Percentiles rank a stretch among this genome's conserved stretches.
These are phyloP conservation scores for Penicillium herquei DNA, from an alignment of 495 filamentous ascomycete species.

Conservation along the genomic window DNA sequence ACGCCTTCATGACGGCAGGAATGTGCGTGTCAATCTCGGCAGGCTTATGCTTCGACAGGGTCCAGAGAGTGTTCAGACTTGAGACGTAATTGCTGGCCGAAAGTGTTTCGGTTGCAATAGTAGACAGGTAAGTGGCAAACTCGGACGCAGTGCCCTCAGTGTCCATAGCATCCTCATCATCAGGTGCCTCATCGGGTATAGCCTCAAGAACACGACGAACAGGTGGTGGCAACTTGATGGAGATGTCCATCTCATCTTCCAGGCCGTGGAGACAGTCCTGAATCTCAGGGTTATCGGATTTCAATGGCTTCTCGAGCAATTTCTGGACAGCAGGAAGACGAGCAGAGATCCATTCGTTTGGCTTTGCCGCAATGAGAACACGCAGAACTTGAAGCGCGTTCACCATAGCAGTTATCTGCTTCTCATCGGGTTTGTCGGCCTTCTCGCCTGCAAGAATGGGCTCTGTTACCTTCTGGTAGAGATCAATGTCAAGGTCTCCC, in stretches of 20 bases:
- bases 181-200: constrained; percentile 82
- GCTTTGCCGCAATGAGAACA: constrained; percentile 79
- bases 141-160: constrained; percentile 70
- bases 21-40: constrained; percentile 88
- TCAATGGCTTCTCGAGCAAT: constrained; percentile 84
- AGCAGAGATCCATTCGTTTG: constrained; percentile 83
- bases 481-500: constrained; percentile 87
- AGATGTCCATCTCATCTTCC: constrained; percentile 64
- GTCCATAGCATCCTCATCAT: constrained; percentile 88
- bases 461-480: constrained; percentile 88
- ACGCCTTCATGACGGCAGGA: constrained; percentile 82
- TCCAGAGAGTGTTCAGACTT: constrained; percentile 89
- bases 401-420: constrained; percentile 77
- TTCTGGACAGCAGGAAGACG: constrained; percentile 77
- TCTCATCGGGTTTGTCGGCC: constrained; percentile 61
- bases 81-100: constrained; percentile 76
- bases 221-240: constrained; percentile 55
- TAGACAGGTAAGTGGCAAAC: constrained; percentile 76
- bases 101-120: constrained; percentile 77
- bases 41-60: constrained; percentile 77
- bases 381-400: constrained; percentile 90
- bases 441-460: constrained; percentile 71
- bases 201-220: constrained; percentile 82
- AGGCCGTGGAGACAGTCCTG: constrained; percentile 83
- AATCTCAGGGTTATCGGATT: constrained; percentile 82